Conservation (phyloP, 2,329 filamentous ascomycete genomes). For the Calonectria pauciramosa region DNA sequence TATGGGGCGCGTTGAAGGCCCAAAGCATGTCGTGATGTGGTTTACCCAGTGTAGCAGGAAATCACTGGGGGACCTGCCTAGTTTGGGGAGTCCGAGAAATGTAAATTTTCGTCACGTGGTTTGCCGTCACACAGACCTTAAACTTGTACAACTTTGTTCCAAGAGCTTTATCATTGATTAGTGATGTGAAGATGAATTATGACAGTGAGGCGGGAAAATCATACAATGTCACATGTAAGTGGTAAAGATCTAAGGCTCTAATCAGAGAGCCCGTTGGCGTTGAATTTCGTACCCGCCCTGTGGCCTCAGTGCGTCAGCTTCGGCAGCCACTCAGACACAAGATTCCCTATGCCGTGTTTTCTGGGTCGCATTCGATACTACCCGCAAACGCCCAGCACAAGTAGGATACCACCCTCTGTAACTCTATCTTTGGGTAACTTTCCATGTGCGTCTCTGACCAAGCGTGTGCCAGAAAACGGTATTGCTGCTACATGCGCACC, state of each 20-base stretch:
- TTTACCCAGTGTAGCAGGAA: neutral
- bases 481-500: slow-evolving; percentile 23
- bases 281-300: neutral
- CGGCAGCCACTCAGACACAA: neutral
- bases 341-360: neutral
- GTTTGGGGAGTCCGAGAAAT: neutral
- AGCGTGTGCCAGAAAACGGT: slow-evolving; percentile 20
- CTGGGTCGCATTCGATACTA: slow-evolving; percentile 1
- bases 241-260: neutral
- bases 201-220: neutral
- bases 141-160: neutral
- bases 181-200: neutral
- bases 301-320: neutral
- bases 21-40: neutral
- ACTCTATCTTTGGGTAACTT: slow-evolving; percentile 2
- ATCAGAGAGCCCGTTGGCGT: neutral
- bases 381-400: neutral
- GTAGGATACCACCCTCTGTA: neutral
- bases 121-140: neutral
- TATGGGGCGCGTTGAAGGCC: neutral
- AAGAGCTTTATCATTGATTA: neutral
- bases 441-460: slow-evolving; percentile 2
- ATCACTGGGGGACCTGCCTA: slow-evolving; percentile 7
- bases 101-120: neutral
- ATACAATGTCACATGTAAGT: neutral